Conservation (phyloP, 2,329 filamentous ascomycete species). For the Pestalotiopsis sp. region DNA sequence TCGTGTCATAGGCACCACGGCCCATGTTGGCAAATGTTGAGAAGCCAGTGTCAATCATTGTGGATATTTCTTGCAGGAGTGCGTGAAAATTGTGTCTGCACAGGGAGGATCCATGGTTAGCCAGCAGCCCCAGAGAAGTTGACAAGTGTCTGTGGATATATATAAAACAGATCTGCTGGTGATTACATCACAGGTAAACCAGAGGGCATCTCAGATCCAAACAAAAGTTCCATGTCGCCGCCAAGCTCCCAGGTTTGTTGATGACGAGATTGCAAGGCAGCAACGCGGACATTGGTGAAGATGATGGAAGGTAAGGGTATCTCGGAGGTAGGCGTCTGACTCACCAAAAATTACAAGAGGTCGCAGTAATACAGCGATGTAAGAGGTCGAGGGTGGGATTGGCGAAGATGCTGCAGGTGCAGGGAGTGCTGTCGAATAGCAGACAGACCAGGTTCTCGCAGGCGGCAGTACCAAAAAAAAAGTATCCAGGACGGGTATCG, state of each 20-base stretch:
- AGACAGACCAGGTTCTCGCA: constrained; percentile 20
- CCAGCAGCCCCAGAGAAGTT: neutral
- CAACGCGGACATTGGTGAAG: constrained; percentile 20
- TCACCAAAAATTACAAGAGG: constrained; percentile 30
- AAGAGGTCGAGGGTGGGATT: constrained; percentile 28
- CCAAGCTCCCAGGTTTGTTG: constrained; percentile 16
- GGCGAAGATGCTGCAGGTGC: constrained; percentile 29
- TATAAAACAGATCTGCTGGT: constrained; percentile 8
- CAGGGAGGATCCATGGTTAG: constrained; percentile 11
- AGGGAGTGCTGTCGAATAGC: constrained; percentile 31
- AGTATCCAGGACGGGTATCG: neutral
- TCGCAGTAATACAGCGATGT: constrained; percentile 29
- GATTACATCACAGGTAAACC: neutral
- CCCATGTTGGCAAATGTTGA: constrained; percentile 35
- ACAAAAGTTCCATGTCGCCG: constrained; percentile 8
- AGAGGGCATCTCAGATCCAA: neutral
- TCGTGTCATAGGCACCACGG: constrained; percentile 38
- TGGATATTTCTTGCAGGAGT: constrained; percentile 10
- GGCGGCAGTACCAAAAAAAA: constrained; percentile 14
- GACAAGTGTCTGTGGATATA: neutral
- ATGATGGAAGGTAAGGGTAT: constrained; percentile 18
- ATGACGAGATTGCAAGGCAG: constrained; percentile 12
- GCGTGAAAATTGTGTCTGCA: neutral
- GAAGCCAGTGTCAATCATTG: constrained; percentile 33
- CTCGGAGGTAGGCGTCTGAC: constrained; percentile 32